Evolutionary conservation across 2,329 filamentous ascomycete species (phyloP), one percentile per base, ranked within the genome.

Genomic region (Claviceps digitariae): DNA sequence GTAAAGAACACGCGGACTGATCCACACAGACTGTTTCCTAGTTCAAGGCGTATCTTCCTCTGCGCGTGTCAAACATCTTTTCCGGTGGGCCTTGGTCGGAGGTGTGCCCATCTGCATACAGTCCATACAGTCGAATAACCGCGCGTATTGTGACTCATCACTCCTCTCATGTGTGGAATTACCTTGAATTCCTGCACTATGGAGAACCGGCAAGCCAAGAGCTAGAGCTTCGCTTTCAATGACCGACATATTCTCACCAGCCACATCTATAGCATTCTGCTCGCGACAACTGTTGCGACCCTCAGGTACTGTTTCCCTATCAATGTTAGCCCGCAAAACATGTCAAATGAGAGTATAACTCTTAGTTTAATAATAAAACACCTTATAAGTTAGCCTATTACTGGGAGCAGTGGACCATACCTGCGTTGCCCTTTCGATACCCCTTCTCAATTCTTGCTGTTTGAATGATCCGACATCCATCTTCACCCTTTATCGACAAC

Each of bases 1-100:
- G 52, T 36, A 51, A 38, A 34, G 23, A 44, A 38, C 52, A 51
- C 49, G 43, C 38, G 49, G 48, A 47, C 34, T 51, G 52, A 34
- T 50, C 48, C 52, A 51, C 52, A 45, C 15, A 44, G 27, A 15
- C 23, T 48, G 29, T 2, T 13, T 48, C 34, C 46, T 10, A 21
- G n/a, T 34, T 8, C 21, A 25, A 27, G 23, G 46, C 21, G 27
- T 34, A 34, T 21, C 38, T 46, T 45, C 27, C 52, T 27, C 36
- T 9, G 12, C 41, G 29, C 31, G 34, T n/a, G 43, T 52, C 21
- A 29, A 52, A 9, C 50, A 52, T 20, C 51, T 8, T 21, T 48
- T 31, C 21, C 45, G 25, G 36, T 43, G 34, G 25, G 44, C 43
- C 43, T 20, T 36, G 23, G 43, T 23, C 13, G 44, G 29, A 47